Conservation (phyloP, 1,284 basidiomycete species). For the Bondarzewia mesenterica region DNA sequence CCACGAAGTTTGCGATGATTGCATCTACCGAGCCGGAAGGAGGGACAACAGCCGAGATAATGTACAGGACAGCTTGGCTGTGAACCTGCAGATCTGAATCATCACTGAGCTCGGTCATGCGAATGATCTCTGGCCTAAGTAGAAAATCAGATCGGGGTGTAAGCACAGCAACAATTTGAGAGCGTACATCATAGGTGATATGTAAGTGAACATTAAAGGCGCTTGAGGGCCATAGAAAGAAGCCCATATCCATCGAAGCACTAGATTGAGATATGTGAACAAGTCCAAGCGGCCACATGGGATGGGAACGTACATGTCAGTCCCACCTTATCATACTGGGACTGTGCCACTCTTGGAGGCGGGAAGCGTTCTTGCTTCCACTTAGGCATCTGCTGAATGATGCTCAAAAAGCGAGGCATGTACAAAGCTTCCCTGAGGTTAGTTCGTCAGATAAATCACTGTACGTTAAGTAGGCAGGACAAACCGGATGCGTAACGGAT, state of each 20-base stretch:
- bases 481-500: constrained; percentile 61
- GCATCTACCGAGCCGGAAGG: constrained; percentile 54
- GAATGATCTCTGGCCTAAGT: constrained; percentile 64
- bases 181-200: constrained; percentile 68
- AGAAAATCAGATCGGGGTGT: not conserved
- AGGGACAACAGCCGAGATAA: constrained; percentile 62
- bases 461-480: constrained; percentile 11
- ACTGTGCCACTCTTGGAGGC: constrained; percentile 75
- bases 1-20: constrained; percentile 52
- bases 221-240: constrained; percentile 63
- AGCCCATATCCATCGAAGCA: constrained; percentile 76
- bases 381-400: constrained; percentile 49
- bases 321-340: constrained; percentile 84
- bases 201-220: constrained; percentile 64
- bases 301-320: constrained; percentile 48
- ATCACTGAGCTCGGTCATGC: constrained; percentile 78
- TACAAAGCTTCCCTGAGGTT: constrained; percentile 46
- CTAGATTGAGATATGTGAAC: constrained; percentile 36
- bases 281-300: constrained; percentile 11
- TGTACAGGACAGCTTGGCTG: constrained; percentile 67
- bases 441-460: constrained; percentile 6
- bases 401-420: constrained; percentile 43
- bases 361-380: constrained; percentile 76
- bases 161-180: not conserved
- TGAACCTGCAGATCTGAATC: constrained; percentile 66